phyloP scores from a whole-genome alignment of 2,329 filamentous ascomycete genomes.

The Periconia macrospinosa region DNA sequence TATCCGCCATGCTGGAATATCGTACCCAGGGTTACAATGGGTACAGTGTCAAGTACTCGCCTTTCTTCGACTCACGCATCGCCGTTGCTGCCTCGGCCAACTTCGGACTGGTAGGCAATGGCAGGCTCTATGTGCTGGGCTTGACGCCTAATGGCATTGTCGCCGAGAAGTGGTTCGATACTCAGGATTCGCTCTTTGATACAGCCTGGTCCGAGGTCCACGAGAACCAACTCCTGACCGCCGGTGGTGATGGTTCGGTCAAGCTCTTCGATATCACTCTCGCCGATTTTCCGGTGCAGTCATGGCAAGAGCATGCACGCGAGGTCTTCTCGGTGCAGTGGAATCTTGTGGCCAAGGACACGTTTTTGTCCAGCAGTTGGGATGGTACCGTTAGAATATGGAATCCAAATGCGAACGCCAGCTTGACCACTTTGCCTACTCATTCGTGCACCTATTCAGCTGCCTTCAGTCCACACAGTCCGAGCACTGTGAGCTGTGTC shows the following conservation, averaged over 20 bases:
- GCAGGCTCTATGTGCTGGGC: slow-evolving; percentile 80
- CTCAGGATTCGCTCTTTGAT: slow-evolving; percentile 95
- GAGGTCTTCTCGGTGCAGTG: slow-evolving; percentile 92
- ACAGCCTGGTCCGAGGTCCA: slow-evolving; percentile 94
- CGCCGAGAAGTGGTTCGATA: slow-evolving; percentile 90
- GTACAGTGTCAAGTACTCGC: slow-evolving; percentile 97
- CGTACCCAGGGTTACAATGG: slow-evolving; percentile 93
- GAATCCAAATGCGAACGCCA: slow-evolving; percentile 76
- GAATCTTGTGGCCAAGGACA: slow-evolving; percentile 89
- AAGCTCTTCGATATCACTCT: slow-evolving; percentile 89
- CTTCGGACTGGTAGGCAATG: slow-evolving; percentile 96
- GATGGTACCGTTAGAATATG: slow-evolving; percentile 96
- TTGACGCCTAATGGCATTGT: slow-evolving; percentile 82
- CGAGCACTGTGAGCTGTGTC: slow-evolving; percentile 82
- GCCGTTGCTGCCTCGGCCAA: slow-evolving; percentile 91
- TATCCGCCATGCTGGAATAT: slow-evolving; percentile 79
- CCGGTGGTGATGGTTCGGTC: slow-evolving; percentile 89
- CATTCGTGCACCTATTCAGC: slow-evolving; percentile 93
- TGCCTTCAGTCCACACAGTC: slow-evolving; percentile 86
- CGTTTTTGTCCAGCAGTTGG: slow-evolving; percentile 90
- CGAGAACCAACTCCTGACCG: slow-evolving; percentile 88
- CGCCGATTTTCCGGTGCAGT: slow-evolving; percentile 82
- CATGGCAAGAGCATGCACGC: slow-evolving; percentile 89
- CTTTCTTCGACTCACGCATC: slow-evolving; percentile 93
- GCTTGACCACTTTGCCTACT: slow-evolving; percentile 82